A percentile compares a stretch with the other conserved stretches of the same genome.
These are phyloP conservation scores for Mycena rebaudengoi DNA, from an alignment of 768 basidiomycete species.

Conservation along the genomic window DNA sequence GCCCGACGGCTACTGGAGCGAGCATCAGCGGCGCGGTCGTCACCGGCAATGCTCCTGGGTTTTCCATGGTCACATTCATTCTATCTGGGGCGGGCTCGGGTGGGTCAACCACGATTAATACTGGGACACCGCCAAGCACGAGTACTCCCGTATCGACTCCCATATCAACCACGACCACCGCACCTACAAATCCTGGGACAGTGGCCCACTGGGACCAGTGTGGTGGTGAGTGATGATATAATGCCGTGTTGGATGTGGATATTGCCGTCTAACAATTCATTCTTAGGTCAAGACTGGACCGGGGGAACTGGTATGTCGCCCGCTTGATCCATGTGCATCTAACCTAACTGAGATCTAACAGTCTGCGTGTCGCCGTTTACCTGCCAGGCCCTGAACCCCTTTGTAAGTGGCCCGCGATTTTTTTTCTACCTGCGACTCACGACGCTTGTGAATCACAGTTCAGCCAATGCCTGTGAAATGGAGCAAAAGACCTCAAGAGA, in stretches of 20 bases:
- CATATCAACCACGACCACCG: background rate
- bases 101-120: background rate
- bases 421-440: no score
- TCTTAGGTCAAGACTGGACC: background rate
- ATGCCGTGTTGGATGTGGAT: no score
- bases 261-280: background rate
- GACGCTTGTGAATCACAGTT: no score
- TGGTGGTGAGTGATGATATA: background rate
- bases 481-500: no score
- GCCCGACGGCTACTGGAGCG: background rate
- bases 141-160: background rate
- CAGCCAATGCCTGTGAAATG: no score
- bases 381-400: background rate
- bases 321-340: background rate
- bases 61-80: conserved; percentile 15
- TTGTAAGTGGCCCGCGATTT: background rate
- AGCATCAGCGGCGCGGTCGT: conserved; percentile 6
- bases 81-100: background rate
- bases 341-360: background rate
- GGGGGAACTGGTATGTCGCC: background rate
- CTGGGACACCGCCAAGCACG: background rate
- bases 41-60: conserved; percentile 10
- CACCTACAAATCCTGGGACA: background rate
- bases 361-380: background rate
- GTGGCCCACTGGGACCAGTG: background rate